phyloP scores from a whole-genome alignment of 331 rosid genomes.

The Stylosanthes scabra region DNA sequence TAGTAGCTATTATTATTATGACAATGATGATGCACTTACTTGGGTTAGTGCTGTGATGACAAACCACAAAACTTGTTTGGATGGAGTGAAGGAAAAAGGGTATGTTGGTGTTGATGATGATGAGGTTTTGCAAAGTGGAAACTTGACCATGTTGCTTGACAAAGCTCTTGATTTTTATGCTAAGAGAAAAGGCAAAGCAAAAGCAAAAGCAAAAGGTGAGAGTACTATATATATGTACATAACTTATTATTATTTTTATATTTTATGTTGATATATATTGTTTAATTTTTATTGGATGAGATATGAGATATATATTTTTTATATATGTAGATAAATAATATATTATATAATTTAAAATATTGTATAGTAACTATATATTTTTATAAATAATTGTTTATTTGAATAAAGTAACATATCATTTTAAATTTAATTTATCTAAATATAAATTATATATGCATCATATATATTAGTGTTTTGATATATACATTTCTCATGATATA shows the following conservation, averaged over 20 bases:
- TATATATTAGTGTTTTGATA: too few species aligned
- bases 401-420: too few species aligned
- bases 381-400: too few species aligned
- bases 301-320: too few species aligned
- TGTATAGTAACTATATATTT: too few species aligned
- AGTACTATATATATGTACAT: conserved; percentile 3
- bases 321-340: too few species aligned
- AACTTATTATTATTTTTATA: neutral
- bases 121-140: conserved; percentile 32
- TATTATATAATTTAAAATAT: too few species aligned
- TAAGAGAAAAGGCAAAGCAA: conserved; percentile 27
- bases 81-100: conserved; percentile 57
- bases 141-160: conserved; percentile 50
- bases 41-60: conserved; percentile 68
- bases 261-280: too few species aligned
- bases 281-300: too few species aligned
- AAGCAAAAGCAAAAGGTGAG: conserved; percentile 14
- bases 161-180: conserved; percentile 55
- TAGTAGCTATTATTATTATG: conserved; percentile 9
- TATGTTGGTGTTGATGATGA: conserved; percentile 11
- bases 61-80: conserved; percentile 64
- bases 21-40: conserved; percentile 48
- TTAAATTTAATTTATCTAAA: too few species aligned
- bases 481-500: neutral
- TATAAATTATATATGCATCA: too few species aligned